phyloP scores from a whole-genome alignment of 1,139 yeast genomes.

The Hanseniaspora sp. region DNA sequence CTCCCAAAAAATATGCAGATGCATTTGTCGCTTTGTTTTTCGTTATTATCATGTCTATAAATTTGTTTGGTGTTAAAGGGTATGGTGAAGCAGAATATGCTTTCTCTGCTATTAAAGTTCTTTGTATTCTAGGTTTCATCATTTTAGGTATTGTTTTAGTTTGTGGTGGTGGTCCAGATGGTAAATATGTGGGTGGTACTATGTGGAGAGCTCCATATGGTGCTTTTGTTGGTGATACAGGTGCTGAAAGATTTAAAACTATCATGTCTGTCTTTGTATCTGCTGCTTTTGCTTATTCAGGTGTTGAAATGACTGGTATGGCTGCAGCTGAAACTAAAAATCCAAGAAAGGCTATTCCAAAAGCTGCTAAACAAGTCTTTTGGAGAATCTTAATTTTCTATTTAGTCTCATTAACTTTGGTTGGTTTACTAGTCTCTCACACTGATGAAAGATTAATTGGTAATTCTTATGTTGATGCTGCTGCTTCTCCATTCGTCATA shows the following conservation, averaged over 20 bases:
- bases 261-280: conserved; percentile 40
- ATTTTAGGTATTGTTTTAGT: conserved; percentile 57
- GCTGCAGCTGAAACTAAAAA: conserved; percentile 80
- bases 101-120: conserved; percentile 47
- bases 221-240: conserved; percentile 15
- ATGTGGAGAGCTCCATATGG: conserved; percentile 43
- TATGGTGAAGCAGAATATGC: conserved; percentile 61
- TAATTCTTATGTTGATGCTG: conserved; percentile 38
- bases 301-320: conserved; percentile 68
- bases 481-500: conserved; percentile 53
- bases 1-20: conserved; percentile 26
- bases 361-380: conserved; percentile 63
- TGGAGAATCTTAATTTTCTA: conserved; percentile 62
- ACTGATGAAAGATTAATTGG: conserved; percentile 33
- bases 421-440: conserved; percentile 40
- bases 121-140: conserved; percentile 56
- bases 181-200: conserved; percentile 49
- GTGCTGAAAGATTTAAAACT: conserved; percentile 38
- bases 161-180: conserved; percentile 60
- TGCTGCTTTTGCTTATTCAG: conserved; percentile 50
- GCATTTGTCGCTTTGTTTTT: conserved; percentile 49
- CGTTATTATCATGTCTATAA: conserved; percentile 43
- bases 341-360: conserved; percentile 62
- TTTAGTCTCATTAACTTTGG: conserved; percentile 36
- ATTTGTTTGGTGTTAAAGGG: conserved; percentile 53